Evolutionary conservation across 108 stramenopile genomes (phyloP).

Genomic region (Fragilariopsis cylindrus): DNA sequence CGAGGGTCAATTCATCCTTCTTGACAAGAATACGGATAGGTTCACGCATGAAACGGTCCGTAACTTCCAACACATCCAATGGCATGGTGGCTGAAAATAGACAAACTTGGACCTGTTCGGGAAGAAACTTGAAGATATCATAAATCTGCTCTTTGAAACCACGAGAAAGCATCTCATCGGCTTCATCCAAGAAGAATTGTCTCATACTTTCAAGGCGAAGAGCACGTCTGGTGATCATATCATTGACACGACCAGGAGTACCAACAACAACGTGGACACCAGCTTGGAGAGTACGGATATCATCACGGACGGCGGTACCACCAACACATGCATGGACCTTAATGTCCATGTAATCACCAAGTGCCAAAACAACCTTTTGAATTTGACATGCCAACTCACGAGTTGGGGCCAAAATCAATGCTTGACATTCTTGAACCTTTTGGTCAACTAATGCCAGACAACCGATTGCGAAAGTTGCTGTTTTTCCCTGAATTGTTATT

Average conservation of each 20-base stretch:
- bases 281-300: constrained; percentile 96
- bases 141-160: constrained; percentile 99
- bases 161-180: constrained; percentile 99
- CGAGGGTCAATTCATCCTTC: constrained; percentile 99
- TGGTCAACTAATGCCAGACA: constrained; percentile 96
- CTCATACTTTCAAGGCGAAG: constrained; percentile 89
- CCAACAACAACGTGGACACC: constrained; percentile 99
- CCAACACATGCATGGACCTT: constrained; percentile 99
- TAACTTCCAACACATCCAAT: constrained; percentile 99
- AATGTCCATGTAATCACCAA: constrained; percentile 99
- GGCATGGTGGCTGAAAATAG: constrained; percentile 99
- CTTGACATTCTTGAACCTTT: constrained; percentile 91
- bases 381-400: constrained; percentile 99
- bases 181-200: constrained; percentile 99
- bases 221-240: constrained; percentile 99
- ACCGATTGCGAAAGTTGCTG: constrained; percentile 98
- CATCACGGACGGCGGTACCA: constrained; percentile 99
- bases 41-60: constrained; percentile 98
- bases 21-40: constrained; percentile 99
- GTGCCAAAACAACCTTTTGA: constrained; percentile 98
- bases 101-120: constrained; percentile 97
- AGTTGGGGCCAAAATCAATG: constrained; percentile 97
- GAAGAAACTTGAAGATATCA: constrained; percentile 99
- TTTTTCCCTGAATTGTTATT: constrained; percentile 84
- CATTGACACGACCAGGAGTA: constrained; percentile 99